Evolutionary conservation across 2,329 filamentous ascomycete species (phyloP).

Genomic region (Monosporascus sp.): DNA sequence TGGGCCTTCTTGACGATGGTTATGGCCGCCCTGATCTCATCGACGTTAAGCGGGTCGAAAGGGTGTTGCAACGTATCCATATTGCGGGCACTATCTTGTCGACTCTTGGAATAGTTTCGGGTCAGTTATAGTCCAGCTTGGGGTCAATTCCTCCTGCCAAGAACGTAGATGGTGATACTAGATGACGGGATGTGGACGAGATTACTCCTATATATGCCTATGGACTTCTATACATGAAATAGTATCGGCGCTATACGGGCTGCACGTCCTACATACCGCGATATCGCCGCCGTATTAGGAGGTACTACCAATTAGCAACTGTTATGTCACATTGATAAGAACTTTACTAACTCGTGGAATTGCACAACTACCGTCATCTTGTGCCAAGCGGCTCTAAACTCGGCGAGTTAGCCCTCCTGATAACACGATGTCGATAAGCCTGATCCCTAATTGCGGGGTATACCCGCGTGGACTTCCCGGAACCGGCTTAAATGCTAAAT

Average conservation of each 20-base stretch:
- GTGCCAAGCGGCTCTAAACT: conserved; percentile 5
- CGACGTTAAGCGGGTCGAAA: conserved; percentile 68
- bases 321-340: not conserved
- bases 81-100: conserved; percentile 17
- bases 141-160: not conserved
- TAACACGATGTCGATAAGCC: conserved; percentile 11
- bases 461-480: conserved; percentile 21
- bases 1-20: conserved; percentile 65
- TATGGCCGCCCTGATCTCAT: conserved; percentile 70
- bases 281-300: not conserved
- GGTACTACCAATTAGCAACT: not conserved
- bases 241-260: not conserved
- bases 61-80: conserved; percentile 48
- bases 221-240: not conserved
- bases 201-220: not conserved
- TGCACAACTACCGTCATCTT: not conserved
- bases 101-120: not conserved
- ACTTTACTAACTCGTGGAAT: not conserved
- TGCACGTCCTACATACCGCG: not conserved
- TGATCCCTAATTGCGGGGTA: conserved; percentile 20
- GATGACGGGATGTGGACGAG: not conserved
- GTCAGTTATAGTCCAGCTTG: not conserved
- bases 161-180: not conserved
- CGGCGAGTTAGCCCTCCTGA: conserved; percentile 1
- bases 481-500: conserved; percentile 15